Conservation (phyloP, 768 basidiomycete genomes). For the Lactarius akahatsu region DNA sequence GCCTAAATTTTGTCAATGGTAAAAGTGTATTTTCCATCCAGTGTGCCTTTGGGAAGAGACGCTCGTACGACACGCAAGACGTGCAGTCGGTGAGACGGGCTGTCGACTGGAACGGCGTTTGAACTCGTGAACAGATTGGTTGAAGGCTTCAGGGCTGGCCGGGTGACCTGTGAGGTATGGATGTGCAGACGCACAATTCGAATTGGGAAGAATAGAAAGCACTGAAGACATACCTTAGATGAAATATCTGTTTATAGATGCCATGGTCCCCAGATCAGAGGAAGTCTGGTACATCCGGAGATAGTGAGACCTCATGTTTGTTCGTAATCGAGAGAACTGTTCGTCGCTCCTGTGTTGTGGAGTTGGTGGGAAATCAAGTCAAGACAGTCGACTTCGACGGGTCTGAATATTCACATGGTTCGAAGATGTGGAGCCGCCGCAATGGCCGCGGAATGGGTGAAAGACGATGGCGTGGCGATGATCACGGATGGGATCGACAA, state of each 20-base stretch:
- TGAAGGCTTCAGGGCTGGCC: too few species aligned
- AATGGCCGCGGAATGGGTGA: neutral
- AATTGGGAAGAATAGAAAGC: neutral
- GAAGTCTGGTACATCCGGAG: neutral
- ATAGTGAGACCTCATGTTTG: neutral
- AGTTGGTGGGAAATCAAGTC: neutral
- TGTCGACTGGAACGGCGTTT: neutral
- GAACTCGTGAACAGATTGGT: too few species aligned
- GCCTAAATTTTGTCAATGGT: too few species aligned
- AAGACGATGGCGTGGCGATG: neutral
- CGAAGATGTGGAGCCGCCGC: neutral
- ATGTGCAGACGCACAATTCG: neutral
- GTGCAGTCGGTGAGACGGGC: neutral
- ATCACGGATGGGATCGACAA: neutral
- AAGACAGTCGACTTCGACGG: neutral
- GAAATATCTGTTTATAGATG: neutral
- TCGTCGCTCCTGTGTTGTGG: neutral
- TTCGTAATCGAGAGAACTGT: neutral
- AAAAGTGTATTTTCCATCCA: too few species aligned
- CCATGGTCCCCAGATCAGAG: neutral
- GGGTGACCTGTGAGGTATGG: neutral
- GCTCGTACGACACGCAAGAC: too few species aligned
- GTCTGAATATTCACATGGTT: neutral
- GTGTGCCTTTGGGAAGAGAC: neutral
- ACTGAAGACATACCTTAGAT: neutral